These are phyloP conservation scores for Paxillus rubicundulus DNA, from an alignment of 768 basidiomycete genomes.

Conservation along the genomic window DNA sequence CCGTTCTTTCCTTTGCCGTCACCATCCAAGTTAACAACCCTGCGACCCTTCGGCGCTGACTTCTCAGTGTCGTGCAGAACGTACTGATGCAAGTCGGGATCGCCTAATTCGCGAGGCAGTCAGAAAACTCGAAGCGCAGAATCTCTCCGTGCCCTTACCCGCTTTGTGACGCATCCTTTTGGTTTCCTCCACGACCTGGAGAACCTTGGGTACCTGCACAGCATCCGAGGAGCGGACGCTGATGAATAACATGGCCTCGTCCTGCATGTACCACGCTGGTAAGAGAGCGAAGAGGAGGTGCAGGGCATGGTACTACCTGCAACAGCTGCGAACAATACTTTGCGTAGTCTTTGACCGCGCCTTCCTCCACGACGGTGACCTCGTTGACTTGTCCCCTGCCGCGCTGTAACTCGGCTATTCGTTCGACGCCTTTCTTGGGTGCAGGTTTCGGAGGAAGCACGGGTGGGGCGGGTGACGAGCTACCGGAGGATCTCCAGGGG, in stretches of 20 bases:
- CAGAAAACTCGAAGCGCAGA: not conserved
- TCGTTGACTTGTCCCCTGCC: conserved; percentile 72
- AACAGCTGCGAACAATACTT: conserved; percentile 63
- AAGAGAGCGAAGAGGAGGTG: not conserved
- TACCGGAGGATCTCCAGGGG: conserved; percentile 12
- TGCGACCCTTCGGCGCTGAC: conserved; percentile 50
- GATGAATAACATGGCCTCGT: conserved; percentile 79
- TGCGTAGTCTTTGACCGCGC: conserved; percentile 62
- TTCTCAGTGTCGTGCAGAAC: conserved; percentile 62
- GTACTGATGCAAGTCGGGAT: conserved; percentile 70
- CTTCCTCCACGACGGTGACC: conserved; percentile 66
- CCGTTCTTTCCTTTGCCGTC: conserved; percentile 42
- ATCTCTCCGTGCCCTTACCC: conserved; percentile 39
- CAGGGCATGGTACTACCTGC: conserved; percentile 39
- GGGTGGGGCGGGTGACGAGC: conserved; percentile 28
- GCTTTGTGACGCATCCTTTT: conserved; percentile 77
- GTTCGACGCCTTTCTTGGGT: conserved; percentile 63
- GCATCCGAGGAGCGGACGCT: conserved; percentile 63
- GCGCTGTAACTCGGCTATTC: conserved; percentile 71
- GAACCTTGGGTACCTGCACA: conserved; percentile 70
- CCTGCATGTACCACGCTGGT: conserved; percentile 37
- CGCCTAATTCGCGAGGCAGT: conserved; percentile 44
- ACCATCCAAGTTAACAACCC: conserved; percentile 64
- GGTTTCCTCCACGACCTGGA: conserved; percentile 76
- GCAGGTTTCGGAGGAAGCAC: conserved; percentile 57